Base-by-base conservation (phyloP, 495 filamentous ascomycete genomes). In the Penicillium ucsense region DNA sequence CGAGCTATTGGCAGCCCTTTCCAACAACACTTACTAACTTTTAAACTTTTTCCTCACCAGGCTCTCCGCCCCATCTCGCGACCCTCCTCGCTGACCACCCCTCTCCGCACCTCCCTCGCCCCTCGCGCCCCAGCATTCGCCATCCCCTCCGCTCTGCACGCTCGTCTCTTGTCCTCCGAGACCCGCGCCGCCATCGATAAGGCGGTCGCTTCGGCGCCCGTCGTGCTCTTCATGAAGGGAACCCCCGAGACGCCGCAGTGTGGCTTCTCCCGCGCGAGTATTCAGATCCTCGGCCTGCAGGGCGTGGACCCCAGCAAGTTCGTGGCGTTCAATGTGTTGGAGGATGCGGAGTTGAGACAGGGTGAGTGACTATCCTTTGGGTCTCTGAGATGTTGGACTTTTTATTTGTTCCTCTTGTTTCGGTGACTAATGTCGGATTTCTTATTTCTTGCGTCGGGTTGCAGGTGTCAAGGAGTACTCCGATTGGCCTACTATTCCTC, bases 141-240 rank as follows among this genome's bases (percentile, higher is more conserved):
- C 33, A 41, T 62, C 9, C 64, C 68, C 11, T 68, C 65, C 8
- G 44, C 53, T 41, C 53, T 68, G 37, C 61, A 72, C 45, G 59
- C 77, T 35, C 84, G 89, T 12, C 71, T 83, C 11, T 76, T 98
- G 35, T 95, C 92, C 8, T 73, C 80, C 31, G 80, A 88, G 52
- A 89, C 84, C 20, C 76, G 71, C 48, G 64, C 77, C 30, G 88
- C 89, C 4, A 96, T 98, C 52, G 86, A 96, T 59, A 85, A 89
- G 62, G 90, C 89, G 6, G 80, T 97, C 12, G 69, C 62, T 28
- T 86, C 88, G 2, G 83, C 88, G 7, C 91, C 90, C 4, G 91
- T 98, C 1, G 92, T 98, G 10, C 77, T 98, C 29, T 98, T 97
- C 73, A 97, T 97, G 91, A 97, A 97, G 69, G 91, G 92, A 43